Evolutionary conservation across 768 basidiomycete species (phyloP), one percentile per base, ranked within the genome.

Genomic region (Ramaria sp.): DNA sequence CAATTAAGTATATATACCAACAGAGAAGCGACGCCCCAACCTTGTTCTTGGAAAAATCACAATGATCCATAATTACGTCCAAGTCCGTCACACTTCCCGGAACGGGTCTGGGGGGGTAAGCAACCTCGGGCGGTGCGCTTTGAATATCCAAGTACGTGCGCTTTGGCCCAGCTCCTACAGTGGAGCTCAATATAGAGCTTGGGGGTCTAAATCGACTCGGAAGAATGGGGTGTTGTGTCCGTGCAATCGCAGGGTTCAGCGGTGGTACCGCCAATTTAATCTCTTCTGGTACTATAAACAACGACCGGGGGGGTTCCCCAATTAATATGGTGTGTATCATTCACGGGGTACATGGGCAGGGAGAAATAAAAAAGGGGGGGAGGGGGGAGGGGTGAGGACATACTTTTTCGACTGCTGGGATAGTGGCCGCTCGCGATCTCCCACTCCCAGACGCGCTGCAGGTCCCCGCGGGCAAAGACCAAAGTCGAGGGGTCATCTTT

Each of bases 371-470:
- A n/a, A n/a, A n/a, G n/a, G n/a, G n/a, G n/a, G n/a, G n/a, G n/a
- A n/a, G n/a, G n/a, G n/a, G n/a, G n/a, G 32, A 38, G 41, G 27
- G 9, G 37, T 48, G 10, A n/a, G 30, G 52, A 76, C 88, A 64
- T 68, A 91, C 93, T 78, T 61, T 76, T 74, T 55, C 79, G 76
- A 52, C 78, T 75, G 68, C 88, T 93, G 8, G 95, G 95, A 72
- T 92, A 92, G 69, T 96, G 93, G 0, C 96, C 96, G 58, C 89
- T 88, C 30, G 81, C 72, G 55, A 98, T 78, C 69, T 99, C 95
- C 93, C 93, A 98, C 57, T 83, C 74, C 94, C 94, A 98, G 67
- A 99, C 88, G 55, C 84, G 76, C 62, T 86, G 88, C 39, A 96
- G 65, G 63, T 97, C 92, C 55, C 86, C 81, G 47, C 83, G 74